Percentiles rank a stretch among this genome's conserved stretches.
Conservation (phyloP, 352 stramenopile species). For the Phytophthora aleatoria region DNA sequence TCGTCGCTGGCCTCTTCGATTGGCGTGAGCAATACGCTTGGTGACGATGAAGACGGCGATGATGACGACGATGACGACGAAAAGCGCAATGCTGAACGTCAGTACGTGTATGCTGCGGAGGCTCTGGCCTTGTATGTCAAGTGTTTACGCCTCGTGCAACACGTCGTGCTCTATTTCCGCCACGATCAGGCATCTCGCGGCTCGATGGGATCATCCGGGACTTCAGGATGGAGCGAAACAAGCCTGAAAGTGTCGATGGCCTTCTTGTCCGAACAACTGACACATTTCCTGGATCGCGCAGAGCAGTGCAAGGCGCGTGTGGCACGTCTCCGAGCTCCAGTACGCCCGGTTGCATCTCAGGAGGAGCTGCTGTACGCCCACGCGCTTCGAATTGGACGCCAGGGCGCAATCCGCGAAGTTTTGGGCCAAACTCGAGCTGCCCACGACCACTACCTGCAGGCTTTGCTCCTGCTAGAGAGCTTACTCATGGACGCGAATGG, state of each 20-base stretch:
- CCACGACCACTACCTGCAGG: constrained; percentile 67
- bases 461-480: constrained; percentile 66
- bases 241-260: constrained; percentile 68
- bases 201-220: constrained; percentile 23
- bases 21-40: constrained; percentile 33
- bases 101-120: constrained; percentile 66
- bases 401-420: constrained; percentile 73
- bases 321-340: constrained; percentile 18
- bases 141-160: constrained; percentile 68
- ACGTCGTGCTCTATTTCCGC: constrained; percentile 64
- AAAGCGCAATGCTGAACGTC: constrained; percentile 41
- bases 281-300: constrained; percentile 60
- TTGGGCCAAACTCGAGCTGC: constrained; percentile 57
- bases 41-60: constrained; percentile 34
- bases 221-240: constrained; percentile 40
- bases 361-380: constrained; percentile 71
- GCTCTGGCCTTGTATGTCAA: constrained; percentile 72
- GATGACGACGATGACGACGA: constrained; percentile 39
- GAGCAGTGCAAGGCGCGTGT: constrained; percentile 70
- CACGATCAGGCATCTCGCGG: constrained; percentile 43
- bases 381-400: constrained; percentile 61
- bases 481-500: constrained; percentile 50
- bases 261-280: constrained; percentile 67
- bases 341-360: constrained; percentile 42
- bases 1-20: constrained; percentile 55